Evolutionary conservation across 2,329 filamentous ascomycete genomes (phyloP).

Genomic region (Botrytis fabae): DNA sequence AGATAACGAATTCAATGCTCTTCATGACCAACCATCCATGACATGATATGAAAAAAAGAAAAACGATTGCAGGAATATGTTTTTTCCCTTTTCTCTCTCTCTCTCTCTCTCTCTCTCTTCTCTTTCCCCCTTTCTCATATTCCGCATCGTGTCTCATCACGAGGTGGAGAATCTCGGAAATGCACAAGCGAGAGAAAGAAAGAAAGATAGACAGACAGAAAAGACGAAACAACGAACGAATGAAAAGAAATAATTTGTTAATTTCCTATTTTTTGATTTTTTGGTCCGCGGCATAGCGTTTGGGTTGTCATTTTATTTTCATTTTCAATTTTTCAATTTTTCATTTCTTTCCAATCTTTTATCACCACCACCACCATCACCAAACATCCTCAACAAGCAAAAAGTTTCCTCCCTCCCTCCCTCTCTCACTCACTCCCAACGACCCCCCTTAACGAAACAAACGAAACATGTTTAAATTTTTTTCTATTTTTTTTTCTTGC

Average conservation of each 20-base stretch:
- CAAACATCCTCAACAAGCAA: not conserved
- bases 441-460: constrained; percentile 19
- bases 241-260: not conserved
- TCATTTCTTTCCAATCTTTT: not conserved
- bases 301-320: not conserved
- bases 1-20: constrained; percentile 5
- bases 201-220: no score
- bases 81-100: not conserved
- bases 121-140: not conserved
- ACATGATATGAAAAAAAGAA: constrained; percentile 3
- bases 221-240: not conserved
- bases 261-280: not conserved
- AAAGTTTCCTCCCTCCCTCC: not conserved
- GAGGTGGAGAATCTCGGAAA: no score
- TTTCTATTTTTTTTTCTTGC: not conserved
- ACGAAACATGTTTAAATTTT: constrained; percentile 9
- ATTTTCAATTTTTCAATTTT: not conserved
- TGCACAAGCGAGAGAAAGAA: no score
- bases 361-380: not conserved
- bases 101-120: no score
- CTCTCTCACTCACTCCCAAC: not conserved
- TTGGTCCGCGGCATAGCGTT: constrained; percentile 10
- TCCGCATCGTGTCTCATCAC: no score
- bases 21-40: constrained; percentile 14
- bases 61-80: not conserved